Percentiles rank a stretch among this genome's conserved stretches.
phyloP scores from a whole-genome alignment of 768 basidiomycete species.

The Hypholoma sublateritium region DNA sequence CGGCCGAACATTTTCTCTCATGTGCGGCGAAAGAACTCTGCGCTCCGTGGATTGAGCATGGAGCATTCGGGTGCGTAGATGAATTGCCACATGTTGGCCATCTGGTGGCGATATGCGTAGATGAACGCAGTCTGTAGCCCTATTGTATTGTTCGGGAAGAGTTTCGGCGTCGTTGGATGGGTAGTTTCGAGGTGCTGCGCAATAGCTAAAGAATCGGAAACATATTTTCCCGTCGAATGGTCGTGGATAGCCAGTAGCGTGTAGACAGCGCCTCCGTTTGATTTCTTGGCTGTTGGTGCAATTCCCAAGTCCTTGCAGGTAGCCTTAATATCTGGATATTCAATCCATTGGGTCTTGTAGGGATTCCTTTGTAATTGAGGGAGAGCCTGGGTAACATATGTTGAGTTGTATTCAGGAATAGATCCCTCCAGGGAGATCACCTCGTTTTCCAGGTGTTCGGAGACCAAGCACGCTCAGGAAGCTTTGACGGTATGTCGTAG shows the following conservation, averaged over 20 bases:
- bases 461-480: conserved; percentile 28
- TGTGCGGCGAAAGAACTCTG: conserved; percentile 35
- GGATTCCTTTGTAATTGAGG: conserved; percentile 34
- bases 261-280: conserved; percentile 34
- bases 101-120: conserved; percentile 14
- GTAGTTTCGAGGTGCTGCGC: conserved; percentile 49
- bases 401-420: not conserved
- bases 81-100: conserved; percentile 18
- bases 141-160: conserved; percentile 34
- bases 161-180: conserved; percentile 41
- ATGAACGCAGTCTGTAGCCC: conserved; percentile 41
- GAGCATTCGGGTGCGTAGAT: conserved; percentile 17
- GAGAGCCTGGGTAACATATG: conserved; percentile 21
- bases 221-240: conserved; percentile 31
- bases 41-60: conserved; percentile 21
- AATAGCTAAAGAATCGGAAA: conserved; percentile 46
- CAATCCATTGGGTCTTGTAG: conserved; percentile 53
- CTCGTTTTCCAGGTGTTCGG: conserved; percentile 36
- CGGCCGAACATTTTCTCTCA: conserved; percentile 32
- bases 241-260: conserved; percentile 54
- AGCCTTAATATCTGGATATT: conserved; percentile 47
- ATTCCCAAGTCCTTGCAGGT: conserved; percentile 36
- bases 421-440: conserved; percentile 8
- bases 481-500: conserved; percentile 37
- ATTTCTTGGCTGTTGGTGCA: conserved; percentile 27